These are phyloP conservation scores for Phytophthora tentaculata DNA, from an alignment of 352 stramenopile species.

Conservation along the genomic window DNA sequence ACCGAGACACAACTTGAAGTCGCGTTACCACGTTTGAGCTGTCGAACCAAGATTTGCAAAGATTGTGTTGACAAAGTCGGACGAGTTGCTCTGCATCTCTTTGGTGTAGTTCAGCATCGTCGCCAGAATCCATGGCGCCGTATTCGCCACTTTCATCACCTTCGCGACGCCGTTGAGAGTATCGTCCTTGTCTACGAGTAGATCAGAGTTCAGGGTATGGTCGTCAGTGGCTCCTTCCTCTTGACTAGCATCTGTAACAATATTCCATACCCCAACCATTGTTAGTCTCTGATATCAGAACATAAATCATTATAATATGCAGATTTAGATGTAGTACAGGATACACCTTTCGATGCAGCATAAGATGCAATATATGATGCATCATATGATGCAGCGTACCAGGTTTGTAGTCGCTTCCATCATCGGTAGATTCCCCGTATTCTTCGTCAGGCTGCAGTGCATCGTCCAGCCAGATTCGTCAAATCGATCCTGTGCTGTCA, in stretches of 20 bases:
- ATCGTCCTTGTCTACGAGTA: constrained; percentile 11
- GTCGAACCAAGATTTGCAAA: constrained; percentile 7
- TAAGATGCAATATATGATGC: no score
- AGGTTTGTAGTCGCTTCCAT: background rate
- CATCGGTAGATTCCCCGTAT: background rate
- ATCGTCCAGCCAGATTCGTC: background rate
- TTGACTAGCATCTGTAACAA: no score
- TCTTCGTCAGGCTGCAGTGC: background rate
- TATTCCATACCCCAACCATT: no score
- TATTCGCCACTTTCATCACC: background rate
- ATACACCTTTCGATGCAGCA: constrained; percentile 18
- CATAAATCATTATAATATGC: background rate
- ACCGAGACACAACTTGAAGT: constrained; percentile 6
- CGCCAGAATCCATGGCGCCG: no score
- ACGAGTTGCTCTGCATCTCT: constrained; percentile 9
- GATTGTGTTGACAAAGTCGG: constrained; percentile 12
- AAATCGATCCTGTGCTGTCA: background rate
- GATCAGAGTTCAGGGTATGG: background rate
- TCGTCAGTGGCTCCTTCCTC: no score
- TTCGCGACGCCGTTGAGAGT: constrained; percentile 4
- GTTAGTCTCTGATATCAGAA: no score
- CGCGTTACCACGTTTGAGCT: constrained; percentile 6
- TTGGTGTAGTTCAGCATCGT: background rate
- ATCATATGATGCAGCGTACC: constrained; percentile 8
- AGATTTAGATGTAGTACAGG: no score